Evolutionary conservation across 129 eudicot species (phyloP).

Genomic region (Artemisia annua): DNA sequence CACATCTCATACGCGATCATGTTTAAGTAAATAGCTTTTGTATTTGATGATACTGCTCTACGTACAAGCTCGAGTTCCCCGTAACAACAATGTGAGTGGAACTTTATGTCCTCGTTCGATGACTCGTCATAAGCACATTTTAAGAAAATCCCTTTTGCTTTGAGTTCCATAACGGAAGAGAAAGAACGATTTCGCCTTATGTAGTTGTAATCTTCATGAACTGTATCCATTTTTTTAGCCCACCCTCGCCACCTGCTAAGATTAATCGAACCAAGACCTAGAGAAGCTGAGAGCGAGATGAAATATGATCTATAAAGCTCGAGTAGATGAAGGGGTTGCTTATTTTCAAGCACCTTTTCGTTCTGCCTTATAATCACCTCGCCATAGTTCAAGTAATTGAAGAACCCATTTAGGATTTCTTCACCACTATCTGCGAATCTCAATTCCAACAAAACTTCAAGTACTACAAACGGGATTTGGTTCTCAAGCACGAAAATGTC

Average conservation of each 20-base stretch:
- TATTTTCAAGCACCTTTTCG: constrained; percentile 27
- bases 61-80: too few relatives aligned
- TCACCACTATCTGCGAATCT: constrained; percentile 30
- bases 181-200: constrained; percentile 29
- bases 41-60: too few relatives aligned
- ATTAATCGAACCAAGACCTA: background rate
- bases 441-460: constrained; percentile 26
- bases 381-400: constrained; percentile 37
- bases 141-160: constrained; percentile 33
- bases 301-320: constrained; percentile 41
- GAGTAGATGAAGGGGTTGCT: constrained; percentile 39
- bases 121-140: constrained; percentile 12
- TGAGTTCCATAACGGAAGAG: constrained; percentile 37
- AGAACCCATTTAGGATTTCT: constrained; percentile 21
- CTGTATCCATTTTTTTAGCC: background rate
- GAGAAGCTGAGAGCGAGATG: constrained; percentile 28
- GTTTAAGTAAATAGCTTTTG: constrained; percentile 40
- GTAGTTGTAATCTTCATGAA: constrained; percentile 18
- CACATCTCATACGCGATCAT: constrained; percentile 50
- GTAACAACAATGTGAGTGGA: too few relatives aligned
- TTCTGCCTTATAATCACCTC: constrained; percentile 1
- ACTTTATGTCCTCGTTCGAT: too few relatives aligned
- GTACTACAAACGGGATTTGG: too few relatives aligned
- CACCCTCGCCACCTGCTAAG: background rate
- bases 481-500: too few relatives aligned